Evolutionary conservation across 495 filamentous ascomycete genomes (phyloP).

Genomic region (Penicillium waksmanii): DNA sequence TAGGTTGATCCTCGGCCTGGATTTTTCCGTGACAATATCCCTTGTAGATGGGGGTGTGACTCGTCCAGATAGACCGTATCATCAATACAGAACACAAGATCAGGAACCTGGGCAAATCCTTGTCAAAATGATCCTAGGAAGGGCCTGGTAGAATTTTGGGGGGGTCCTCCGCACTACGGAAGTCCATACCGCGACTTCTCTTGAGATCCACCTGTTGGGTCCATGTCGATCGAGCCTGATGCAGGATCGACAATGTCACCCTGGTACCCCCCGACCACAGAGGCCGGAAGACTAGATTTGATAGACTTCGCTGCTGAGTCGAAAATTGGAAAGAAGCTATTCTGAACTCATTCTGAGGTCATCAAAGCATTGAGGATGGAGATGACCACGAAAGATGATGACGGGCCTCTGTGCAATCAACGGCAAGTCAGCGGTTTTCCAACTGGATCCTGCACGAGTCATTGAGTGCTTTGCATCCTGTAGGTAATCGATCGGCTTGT

Average conservation of each 20-base stretch:
- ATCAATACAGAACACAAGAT: background rate
- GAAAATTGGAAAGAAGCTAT: background rate
- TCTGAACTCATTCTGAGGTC: conserved; percentile 11
- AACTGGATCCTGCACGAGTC: conserved; percentile 18
- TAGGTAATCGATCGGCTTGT: conserved; percentile 21
- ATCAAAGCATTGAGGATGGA: conserved; percentile 5
- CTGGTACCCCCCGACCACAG: conserved; percentile 25
- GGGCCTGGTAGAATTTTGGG: background rate
- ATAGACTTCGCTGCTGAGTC: conserved; percentile 1
- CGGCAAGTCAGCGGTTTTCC: conserved; percentile 20
- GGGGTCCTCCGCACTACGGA: background rate
- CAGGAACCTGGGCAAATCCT: background rate
- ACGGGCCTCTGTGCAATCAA: conserved; percentile 14
- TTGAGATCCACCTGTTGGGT: conserved; percentile 6
- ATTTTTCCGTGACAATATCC: background rate
- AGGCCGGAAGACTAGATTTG: conserved; percentile 14
- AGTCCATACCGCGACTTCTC: background rate
- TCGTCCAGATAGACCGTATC: background rate
- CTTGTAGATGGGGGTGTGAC: conserved; percentile 1
- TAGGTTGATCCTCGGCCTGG: conserved; percentile 3
- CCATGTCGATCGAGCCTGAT: conserved; percentile 7
- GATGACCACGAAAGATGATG: conserved; percentile 13
- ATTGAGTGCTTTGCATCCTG: conserved; percentile 26
- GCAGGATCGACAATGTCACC: conserved; percentile 21
- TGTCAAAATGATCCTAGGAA: background rate